Evolutionary conservation across 352 stramenopile species (phyloP).

Genomic region (Blastocystis hominis): DNA sequence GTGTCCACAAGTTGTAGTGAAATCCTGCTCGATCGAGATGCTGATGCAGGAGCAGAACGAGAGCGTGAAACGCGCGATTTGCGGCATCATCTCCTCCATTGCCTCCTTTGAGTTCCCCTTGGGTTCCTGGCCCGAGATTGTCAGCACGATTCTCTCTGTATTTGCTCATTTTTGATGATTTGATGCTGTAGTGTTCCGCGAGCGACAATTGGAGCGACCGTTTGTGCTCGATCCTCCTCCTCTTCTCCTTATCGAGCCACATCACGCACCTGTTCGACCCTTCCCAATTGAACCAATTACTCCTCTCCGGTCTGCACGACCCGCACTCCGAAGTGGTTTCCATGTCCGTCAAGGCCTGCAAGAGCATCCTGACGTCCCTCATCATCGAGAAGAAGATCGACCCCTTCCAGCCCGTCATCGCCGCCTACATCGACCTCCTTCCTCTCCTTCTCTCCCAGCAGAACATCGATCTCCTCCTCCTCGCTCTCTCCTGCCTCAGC

Average conservation of each 20-base stretch:
- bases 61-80: constrained; percentile 2
- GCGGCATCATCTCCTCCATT: constrained; percentile 40
- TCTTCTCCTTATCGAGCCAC: constrained; percentile 24
- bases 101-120: background rate
- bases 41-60: background rate
- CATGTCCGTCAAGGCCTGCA: constrained; percentile 27
- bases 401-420: background rate
- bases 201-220: background rate
- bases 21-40: background rate
- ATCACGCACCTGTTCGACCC: background rate
- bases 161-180: background rate
- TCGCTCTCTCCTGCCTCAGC: background rate
- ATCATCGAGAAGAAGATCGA: constrained; percentile 16
- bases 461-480: background rate
- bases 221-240: constrained; percentile 17
- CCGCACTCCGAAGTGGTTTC: constrained; percentile 1
- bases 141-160: background rate
- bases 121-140: background rate
- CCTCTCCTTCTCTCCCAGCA: background rate
- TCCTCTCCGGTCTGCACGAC: background rate
- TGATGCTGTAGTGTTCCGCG: background rate
- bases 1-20: background rate
- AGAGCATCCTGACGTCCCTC: constrained; percentile 1
- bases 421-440: background rate
- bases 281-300: constrained; percentile 8